Base-by-base conservation (phyloP, 2,329 filamentous ascomycete genomes). In the Orbilia ellipsospora region DNA sequence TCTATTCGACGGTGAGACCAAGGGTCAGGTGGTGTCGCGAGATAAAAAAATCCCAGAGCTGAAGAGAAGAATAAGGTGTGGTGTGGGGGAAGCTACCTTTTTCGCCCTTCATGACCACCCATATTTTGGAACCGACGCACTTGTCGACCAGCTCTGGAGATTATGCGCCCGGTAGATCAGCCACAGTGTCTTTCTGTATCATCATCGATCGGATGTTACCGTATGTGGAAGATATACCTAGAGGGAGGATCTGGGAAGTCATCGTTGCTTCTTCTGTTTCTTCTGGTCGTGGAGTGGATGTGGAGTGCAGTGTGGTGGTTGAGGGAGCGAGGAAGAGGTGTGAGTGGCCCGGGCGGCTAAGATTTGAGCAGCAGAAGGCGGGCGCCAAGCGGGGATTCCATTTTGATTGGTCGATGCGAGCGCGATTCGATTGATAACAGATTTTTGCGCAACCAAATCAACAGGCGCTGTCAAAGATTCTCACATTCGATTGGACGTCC, bases 41-140 rank as follows among this genome's bases (percentile, higher is more conserved):
- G 1, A 5, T 5, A 51, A 20, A 57, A 16, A 40, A 16, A 31
- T 52, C 8, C 1, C 44, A 62, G 48, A 26, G 5, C 40, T 44
- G 23, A 23, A 23, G 23, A 12, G 31, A 42, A 61, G 20, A 26
- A 23, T 16, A 57, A 13, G 31, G 48, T 31, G 42, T 79, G 59
- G 79, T 77, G 51, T 62, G 20, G 20, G 44, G 16, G 48, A 48
- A 76, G 82, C 42, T 84, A 96, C 95, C 95, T 86, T 97, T 98
- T 82, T 98, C 95, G 79, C 94, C 93, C 85, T 99, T 99, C 95
- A 99, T 99, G 80, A 99, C 89, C 78, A 99, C 94, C 94, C 94
- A 97, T 83, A 99, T 98, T 80, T 91, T 91, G 65, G 94, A 98
- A 77, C 95, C 95, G 78, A 99, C 94, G 82, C 95, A 99, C 84